These are phyloP conservation scores for Fusarium falciforme DNA, from an alignment of 2,329 filamentous ascomycete species.

Conservation along the genomic window DNA sequence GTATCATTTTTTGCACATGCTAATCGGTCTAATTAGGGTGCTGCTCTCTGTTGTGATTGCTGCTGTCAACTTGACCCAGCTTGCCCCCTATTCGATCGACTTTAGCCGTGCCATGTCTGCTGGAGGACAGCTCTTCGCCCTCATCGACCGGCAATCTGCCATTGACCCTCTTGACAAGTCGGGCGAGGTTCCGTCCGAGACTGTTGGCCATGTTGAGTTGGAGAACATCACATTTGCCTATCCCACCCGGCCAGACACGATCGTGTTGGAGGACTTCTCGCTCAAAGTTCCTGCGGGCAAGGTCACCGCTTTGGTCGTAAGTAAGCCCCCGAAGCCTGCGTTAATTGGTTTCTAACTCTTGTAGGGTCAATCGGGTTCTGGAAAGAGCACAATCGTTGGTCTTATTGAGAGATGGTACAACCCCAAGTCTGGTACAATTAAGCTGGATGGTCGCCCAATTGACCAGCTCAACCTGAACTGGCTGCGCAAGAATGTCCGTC, in stretches of 20 bases:
- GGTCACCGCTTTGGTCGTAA: slow-evolving; percentile 53
- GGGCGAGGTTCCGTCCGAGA: slow-evolving; percentile 46
- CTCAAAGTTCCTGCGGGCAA: slow-evolving; percentile 58
- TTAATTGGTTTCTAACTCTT: too few species aligned
- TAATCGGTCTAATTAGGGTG: slow-evolving; percentile 43
- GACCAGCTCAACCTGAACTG: slow-evolving; percentile 52
- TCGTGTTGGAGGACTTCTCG: slow-evolving; percentile 56
- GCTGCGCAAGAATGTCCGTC: slow-evolving; percentile 52
- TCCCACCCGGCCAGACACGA: slow-evolving; percentile 55
- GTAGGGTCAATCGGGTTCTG: slow-evolving; percentile 48
- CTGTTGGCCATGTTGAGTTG: slow-evolving; percentile 51
- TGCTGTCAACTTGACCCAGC: slow-evolving; percentile 49
- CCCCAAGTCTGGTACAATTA: slow-evolving; percentile 48
- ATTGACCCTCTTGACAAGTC: slow-evolving; percentile 51
- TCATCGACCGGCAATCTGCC: slow-evolving; percentile 52
- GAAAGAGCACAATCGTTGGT: slow-evolving; percentile 54
- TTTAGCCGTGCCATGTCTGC: slow-evolving; percentile 53
- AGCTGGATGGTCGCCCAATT: slow-evolving; percentile 50
- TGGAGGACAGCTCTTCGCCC: slow-evolving; percentile 50
- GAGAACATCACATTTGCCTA: slow-evolving; percentile 58
- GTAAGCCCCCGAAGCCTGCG: too few species aligned
- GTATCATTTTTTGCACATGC: neutral
- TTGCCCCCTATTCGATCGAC: slow-evolving; percentile 53
- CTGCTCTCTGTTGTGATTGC: slow-evolving; percentile 54
- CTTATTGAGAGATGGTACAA: slow-evolving; percentile 56